Percentiles rank a stretch among this genome's conserved stretches.
These are phyloP conservation scores for Rhizomucor pusillus DNA, from an alignment of 371 early-diverging fungal species.

Conservation along the genomic window DNA sequence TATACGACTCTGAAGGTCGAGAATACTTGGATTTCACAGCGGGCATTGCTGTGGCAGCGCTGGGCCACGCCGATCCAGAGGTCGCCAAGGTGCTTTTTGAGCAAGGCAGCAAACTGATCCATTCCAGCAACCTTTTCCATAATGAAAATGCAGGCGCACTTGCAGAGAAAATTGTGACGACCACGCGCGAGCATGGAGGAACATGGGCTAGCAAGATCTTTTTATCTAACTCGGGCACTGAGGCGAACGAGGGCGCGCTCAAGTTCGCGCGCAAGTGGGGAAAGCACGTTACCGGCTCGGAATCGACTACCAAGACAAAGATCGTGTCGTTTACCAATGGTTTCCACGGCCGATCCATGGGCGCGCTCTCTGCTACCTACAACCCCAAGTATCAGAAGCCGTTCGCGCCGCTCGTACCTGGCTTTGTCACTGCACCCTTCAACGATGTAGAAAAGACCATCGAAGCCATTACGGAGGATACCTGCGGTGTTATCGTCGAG, in stretches of 20 bases:
- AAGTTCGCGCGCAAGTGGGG: slow-evolving; percentile 94
- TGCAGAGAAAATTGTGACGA: slow-evolving; percentile 67
- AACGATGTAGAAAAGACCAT: slow-evolving; percentile 68
- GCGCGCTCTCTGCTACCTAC: slow-evolving; percentile 89
- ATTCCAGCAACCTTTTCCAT: slow-evolving; percentile 83
- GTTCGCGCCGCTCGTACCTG: slow-evolving; percentile 88
- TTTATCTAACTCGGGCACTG: slow-evolving; percentile 90
- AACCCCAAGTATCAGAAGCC: slow-evolving; percentile 90
- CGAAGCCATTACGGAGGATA: slow-evolving; percentile 64
- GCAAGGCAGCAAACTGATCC: slow-evolving; percentile 78
- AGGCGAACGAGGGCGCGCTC: slow-evolving; percentile 88
- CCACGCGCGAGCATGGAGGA: slow-evolving; percentile 48
- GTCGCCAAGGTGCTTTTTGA: slow-evolving; percentile 69
- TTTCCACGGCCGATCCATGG: slow-evolving; percentile 95
- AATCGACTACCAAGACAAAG: slow-evolving; percentile 40
- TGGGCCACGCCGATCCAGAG: slow-evolving; percentile 81
- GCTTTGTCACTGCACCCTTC: slow-evolving; percentile 66
- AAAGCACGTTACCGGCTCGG: slow-evolving; percentile 42
- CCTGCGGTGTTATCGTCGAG: slow-evolving; percentile 93
- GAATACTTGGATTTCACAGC: slow-evolving; percentile 84
- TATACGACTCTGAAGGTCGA: slow-evolving; percentile 74
- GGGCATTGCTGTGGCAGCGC: slow-evolving; percentile 88
- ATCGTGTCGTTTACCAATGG: slow-evolving; percentile 83
- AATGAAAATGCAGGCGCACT: slow-evolving; percentile 73
- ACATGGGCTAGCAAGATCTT: slow-evolving; percentile 68